phyloP scores from a whole-genome alignment of 2,329 filamentous ascomycete species.

The Alternaria triticimaculans region DNA sequence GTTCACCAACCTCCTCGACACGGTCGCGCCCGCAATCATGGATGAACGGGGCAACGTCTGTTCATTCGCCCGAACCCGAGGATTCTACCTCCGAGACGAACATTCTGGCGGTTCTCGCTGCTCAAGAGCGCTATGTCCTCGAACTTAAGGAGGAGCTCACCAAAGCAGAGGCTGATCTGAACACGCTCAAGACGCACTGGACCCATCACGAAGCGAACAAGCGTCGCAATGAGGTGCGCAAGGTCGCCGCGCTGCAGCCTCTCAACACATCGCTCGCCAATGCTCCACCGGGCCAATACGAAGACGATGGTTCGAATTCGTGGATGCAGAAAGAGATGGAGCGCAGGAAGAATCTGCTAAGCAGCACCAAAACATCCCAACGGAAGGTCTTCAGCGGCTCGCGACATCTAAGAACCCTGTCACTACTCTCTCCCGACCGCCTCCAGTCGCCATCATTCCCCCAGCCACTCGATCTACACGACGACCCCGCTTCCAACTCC shows the following conservation, averaged over 20 bases:
- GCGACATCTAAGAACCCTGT: conserved; percentile 71
- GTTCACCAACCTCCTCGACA: conserved; percentile 38
- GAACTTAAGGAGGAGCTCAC: conserved; percentile 90
- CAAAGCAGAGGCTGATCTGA: conserved; percentile 79
- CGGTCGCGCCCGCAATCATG: conserved; percentile 50
- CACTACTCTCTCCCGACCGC: conserved; percentile 74
- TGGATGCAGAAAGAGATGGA: conserved; percentile 70
- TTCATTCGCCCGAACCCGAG: conserved; percentile 33
- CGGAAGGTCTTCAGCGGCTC: conserved; percentile 69
- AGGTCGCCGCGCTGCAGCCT: conserved; percentile 62
- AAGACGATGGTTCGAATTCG: conserved; percentile 52
- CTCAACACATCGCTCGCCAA: conserved; percentile 53
- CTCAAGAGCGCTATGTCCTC: conserved; percentile 87
- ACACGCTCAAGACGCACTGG: conserved; percentile 83
- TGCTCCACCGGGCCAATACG: conserved; percentile 35
- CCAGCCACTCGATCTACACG: conserved; percentile 48
- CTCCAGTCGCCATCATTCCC: conserved; percentile 46
- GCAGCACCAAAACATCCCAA: conserved; percentile 55
- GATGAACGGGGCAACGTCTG: conserved; percentile 41
- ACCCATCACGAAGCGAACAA: conserved; percentile 76
- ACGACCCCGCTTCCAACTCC: conserved; percentile 24
- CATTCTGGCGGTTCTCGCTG: conserved; percentile 87
- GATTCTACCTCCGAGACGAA: conserved; percentile 40
- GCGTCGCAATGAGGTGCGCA: conserved; percentile 71
- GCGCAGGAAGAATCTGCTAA: conserved; percentile 72